Base-by-base conservation (phyloP, 1,284 basidiomycete genomes). In the Anthracocystis walkeri region DNA sequence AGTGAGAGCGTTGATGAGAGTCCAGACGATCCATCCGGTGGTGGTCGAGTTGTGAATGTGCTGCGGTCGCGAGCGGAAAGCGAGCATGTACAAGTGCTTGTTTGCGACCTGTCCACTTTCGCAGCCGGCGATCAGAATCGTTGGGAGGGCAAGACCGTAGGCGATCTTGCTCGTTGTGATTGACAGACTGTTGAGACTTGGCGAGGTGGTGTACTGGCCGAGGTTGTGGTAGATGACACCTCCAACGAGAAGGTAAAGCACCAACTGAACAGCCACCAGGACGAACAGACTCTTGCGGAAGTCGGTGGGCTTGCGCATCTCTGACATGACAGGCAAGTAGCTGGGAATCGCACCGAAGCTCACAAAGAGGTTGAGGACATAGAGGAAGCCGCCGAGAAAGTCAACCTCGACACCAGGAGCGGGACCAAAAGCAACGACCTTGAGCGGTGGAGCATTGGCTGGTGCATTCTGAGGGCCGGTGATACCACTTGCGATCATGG, bases 241-340 rank as follows among this genome's bases (percentile, higher is more conserved):
- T n/a, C 81, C 81, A 21, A 82, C 78, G 12, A 83, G 52, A n/a
- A 75, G 38, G 60, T 83, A 83, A 52, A 83, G 71, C 2, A 83
- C 77, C 33, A 77, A 50, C 58, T 82, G 77, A 10, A 79, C 69
- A 31, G 27, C 49, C 3, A 77, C 66, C 18, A 81, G 75, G 35
- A 73, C 33, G 20, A 29, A 50, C 3, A 83, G 66, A 61, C 81
- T 77, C 50, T 65, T 68, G 40, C 54, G 64, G 63, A 81, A 83
- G 55, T 75, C 71, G 44, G 56, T 54, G 3, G 76, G 81, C 44
- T 78, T 72, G 41, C 70, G 58, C 79, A 83, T 82, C 69, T 83
- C 81, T 29, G 81, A 76, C 29, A 81, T 71, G 53, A 82, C 69
- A 3, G 81, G 80, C 46, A 80, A 58, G 65, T 80, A 82, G 25